A percentile compares a stretch with the other conserved stretches of the same genome.
Evolutionary conservation across 768 basidiomycete species (phyloP).

Genomic region (Daedaleopsis sinensis): DNA sequence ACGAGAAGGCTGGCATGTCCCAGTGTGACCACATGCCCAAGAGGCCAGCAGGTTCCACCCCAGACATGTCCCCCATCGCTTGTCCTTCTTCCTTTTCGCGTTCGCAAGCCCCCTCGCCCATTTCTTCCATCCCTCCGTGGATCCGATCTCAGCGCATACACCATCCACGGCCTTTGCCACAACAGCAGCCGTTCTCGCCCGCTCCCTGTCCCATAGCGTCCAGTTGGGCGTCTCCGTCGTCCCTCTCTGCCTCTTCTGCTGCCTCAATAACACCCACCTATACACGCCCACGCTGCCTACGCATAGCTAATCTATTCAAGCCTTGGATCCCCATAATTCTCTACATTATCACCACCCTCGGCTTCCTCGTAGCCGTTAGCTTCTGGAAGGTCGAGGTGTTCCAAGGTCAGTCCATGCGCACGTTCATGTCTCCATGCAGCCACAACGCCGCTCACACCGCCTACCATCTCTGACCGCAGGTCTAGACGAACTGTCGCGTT

Average conservation of each 20-base stretch:
- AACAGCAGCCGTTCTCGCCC: slow-evolving; percentile 20
- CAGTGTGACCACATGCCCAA: slow-evolving; percentile 13
- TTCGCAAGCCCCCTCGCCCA: slow-evolving; percentile 12
- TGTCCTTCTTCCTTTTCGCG: slow-evolving; percentile 11
- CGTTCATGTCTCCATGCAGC: slow-evolving; percentile 11
- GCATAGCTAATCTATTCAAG: slow-evolving; percentile 61
- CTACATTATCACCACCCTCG: slow-evolving; percentile 77
- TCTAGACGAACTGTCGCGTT: slow-evolving; percentile 80
- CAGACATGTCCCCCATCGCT: slow-evolving; percentile 13
- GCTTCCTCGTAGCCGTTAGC: slow-evolving; percentile 79
- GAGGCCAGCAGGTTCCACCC: slow-evolving; percentile 7
- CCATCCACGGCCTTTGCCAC: slow-evolving; percentile 8
- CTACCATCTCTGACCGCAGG: slow-evolving; percentile 42
- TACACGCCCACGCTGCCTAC: slow-evolving; percentile 40
- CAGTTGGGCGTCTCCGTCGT: slow-evolving; percentile 15
- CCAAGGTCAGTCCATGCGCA: slow-evolving; percentile 54
- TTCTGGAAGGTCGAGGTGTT: slow-evolving; percentile 86
- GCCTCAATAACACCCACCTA: slow-evolving; percentile 23
- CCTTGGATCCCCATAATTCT: slow-evolving; percentile 79
- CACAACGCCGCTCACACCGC: slow-evolving; percentile 12
- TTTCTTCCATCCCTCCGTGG: slow-evolving; percentile 22
- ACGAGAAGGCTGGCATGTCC: slow-evolving; percentile 26
- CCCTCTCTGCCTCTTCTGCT: slow-evolving; percentile 10
- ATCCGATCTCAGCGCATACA: slow-evolving; percentile 15
- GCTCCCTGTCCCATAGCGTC: slow-evolving; percentile 21